These are phyloP conservation scores for Sporothrix brasiliensis DNA, from an alignment of 2,329 filamentous ascomycete genomes.

Conservation along the genomic window DNA sequence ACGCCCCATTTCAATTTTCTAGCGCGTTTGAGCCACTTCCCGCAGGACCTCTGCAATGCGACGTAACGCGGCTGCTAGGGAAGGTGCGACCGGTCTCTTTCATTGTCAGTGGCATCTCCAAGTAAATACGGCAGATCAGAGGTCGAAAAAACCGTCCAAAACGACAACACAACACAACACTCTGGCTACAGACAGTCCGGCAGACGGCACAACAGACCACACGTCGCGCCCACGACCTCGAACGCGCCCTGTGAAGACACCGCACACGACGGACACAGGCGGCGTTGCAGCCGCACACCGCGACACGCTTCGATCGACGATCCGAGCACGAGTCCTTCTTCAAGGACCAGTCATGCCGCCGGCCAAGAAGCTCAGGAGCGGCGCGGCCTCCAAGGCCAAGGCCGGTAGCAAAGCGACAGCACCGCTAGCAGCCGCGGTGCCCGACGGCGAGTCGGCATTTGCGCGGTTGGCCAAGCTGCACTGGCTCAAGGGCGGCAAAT, in stretches of 20 bases:
- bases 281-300: constrained; percentile 15
- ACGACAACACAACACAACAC: not conserved
- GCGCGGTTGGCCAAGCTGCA: constrained; percentile 78
- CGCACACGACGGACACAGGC: not conserved
- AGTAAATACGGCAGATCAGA: constrained; percentile 14
- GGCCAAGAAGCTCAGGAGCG: constrained; percentile 61
- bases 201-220: not conserved
- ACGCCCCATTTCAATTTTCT: not conserved
- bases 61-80: constrained; percentile 22
- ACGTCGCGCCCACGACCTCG: not conserved
- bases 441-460: constrained; percentile 72
- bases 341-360: constrained; percentile 53
- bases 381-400: constrained; percentile 49
- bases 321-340: not conserved
- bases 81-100: constrained; percentile 1
- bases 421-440: constrained; percentile 67
- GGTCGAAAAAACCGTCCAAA: not conserved
- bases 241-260: not conserved
- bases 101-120: constrained; percentile 1
- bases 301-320: not conserved
- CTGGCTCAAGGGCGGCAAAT: constrained; percentile 73
- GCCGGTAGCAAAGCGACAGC: constrained; percentile 47
- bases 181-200: not conserved
- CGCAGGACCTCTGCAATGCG: constrained; percentile 21
- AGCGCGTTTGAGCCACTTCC: constrained; percentile 27